A percentile compares a stretch with the other conserved stretches of the same genome.
Evolutionary conservation across 805 yeast genomes (phyloP).

Genomic region (Myxozyma neotropica): DNA sequence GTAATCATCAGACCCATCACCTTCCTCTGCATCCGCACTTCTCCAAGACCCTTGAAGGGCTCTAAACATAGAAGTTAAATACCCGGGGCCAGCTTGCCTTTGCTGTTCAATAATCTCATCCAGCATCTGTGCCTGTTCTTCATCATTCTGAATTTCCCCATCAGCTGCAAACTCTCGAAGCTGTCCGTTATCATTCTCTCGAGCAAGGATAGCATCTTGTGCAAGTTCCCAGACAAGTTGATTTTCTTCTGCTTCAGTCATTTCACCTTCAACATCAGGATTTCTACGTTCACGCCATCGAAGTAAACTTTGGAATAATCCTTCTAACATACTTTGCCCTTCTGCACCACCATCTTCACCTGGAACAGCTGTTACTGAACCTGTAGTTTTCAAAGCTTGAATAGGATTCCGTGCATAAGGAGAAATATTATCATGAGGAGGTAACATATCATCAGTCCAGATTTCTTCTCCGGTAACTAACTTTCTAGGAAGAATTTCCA

Average conservation of each 20-base stretch:
- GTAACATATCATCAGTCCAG: conserved; percentile 37
- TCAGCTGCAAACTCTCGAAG: not conserved
- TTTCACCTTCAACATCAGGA: conserved; percentile 4
- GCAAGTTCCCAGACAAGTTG: conserved; percentile 15
- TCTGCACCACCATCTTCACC: conserved; percentile 7
- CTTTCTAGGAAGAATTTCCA: conserved; percentile 33
- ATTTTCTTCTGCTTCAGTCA: conserved; percentile 10
- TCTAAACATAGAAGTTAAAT: not conserved
- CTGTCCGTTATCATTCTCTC: not conserved
- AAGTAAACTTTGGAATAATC: conserved; percentile 23
- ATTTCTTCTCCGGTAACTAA: conserved; percentile 28
- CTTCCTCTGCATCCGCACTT: not conserved
- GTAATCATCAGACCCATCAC: not conserved
- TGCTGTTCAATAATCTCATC: not conserved
- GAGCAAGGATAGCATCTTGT: not conserved
- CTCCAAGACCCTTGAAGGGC: not conserved
- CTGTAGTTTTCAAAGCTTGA: not conserved
- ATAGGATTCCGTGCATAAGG: conserved; percentile 28
- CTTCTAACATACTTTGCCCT: conserved; percentile 17
- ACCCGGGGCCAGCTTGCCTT: not conserved
- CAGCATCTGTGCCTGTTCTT: not conserved
- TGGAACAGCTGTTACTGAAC: not conserved
- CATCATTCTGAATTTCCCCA: not conserved
- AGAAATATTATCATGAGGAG: conserved; percentile 36
- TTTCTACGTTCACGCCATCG: conserved; percentile 21